Base-by-base conservation (phyloP, 768 basidiomycete genomes). In the Rubroboletus pulcherrimus region DNA sequence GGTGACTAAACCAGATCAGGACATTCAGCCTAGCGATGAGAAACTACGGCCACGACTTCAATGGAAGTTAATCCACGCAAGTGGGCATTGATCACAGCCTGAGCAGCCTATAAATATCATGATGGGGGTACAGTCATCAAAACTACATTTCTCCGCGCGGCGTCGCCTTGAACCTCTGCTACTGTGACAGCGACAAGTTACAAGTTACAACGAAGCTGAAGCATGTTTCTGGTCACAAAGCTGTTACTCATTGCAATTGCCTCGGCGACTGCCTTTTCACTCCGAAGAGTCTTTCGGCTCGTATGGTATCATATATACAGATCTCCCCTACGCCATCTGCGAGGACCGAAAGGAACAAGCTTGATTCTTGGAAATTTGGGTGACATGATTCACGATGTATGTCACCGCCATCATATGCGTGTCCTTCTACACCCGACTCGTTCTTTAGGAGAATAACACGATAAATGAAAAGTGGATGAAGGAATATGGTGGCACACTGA, bases 331-430 rank as follows among this genome's bases (percentile, higher is more conserved):
- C 73, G 74, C n/a, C 57, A 73, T 40, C 72, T 85, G 24, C 83
- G 77, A 1, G 83, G 83, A 1, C 84, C 83, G 1, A 70, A 75
- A 17, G 77, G 63, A 50, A 49, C 71, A 2, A 79, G 74, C 58
- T 70, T 70, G 52, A 46, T 86, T 12, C 81, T 67, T 51, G 84
- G 84, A 8, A 77, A 83, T 61, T 51, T 81, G 57, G 68, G 63
- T 38, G 73, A 79, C 7, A 73, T 85, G 4, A 68, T 66, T 61
- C 65, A 76, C 6, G 75, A 72, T 7, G 81, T 81, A 59, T 29
- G 71, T 65, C 24, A 24, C 24, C 4, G 24, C 24, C 24, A 24
- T 24, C 24, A 2, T 24, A 24, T 24, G 24, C 24, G 24, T 24
- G 24, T 24, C 24, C 24, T 4, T 4, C 24, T 24, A n/a, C n/a